A percentile compares a stretch with the other conserved stretches of the same genome.
phyloP scores from a whole-genome alignment of 1,139 yeast genomes.

The Candida anutae region DNA sequence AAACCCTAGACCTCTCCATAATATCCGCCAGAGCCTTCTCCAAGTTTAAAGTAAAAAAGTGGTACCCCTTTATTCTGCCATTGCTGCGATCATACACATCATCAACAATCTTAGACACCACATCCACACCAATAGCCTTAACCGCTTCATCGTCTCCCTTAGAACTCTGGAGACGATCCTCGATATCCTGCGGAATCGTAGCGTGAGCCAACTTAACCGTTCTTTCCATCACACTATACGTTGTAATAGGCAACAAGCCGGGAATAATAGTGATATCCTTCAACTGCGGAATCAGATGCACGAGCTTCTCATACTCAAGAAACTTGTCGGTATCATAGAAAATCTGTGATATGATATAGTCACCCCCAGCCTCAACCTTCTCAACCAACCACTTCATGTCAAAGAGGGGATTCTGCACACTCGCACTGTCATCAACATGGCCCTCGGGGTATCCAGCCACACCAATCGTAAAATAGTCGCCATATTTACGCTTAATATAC shows the following conservation, averaged over 20 bases:
- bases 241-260: slow-evolving; percentile 95
- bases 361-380: slow-evolving; percentile 42
- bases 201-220: slow-evolving; percentile 91
- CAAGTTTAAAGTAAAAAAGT: slow-evolving; percentile 81
- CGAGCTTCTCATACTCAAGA: slow-evolving; percentile 28
- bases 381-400: slow-evolving; percentile 67
- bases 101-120: slow-evolving; percentile 57
- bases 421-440: slow-evolving; percentile 76
- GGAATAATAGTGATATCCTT: slow-evolving; percentile 61
- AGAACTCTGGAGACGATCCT: slow-evolving; percentile 42
- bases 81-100: slow-evolving; percentile 45
- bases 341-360: slow-evolving; percentile 38
- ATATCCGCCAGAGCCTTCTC: slow-evolving; percentile 89
- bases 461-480: slow-evolving; percentile 76
- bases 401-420: slow-evolving; percentile 49
- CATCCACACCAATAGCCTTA: slow-evolving; percentile 73
- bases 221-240: slow-evolving; percentile 75
- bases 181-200: slow-evolving; percentile 51
- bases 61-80: slow-evolving; percentile 67
- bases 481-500: slow-evolving; percentile 63
- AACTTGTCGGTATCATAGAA: slow-evolving; percentile 37
- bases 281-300: slow-evolving; percentile 28
- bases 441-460: slow-evolving; percentile 98
- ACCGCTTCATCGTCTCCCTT: slow-evolving; percentile 63
- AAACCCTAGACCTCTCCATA: slow-evolving; percentile 49